These are phyloP conservation scores for Leccinum subrobustum DNA, from an alignment of 1,284 basidiomycete genomes.

Conservation along the genomic window DNA sequence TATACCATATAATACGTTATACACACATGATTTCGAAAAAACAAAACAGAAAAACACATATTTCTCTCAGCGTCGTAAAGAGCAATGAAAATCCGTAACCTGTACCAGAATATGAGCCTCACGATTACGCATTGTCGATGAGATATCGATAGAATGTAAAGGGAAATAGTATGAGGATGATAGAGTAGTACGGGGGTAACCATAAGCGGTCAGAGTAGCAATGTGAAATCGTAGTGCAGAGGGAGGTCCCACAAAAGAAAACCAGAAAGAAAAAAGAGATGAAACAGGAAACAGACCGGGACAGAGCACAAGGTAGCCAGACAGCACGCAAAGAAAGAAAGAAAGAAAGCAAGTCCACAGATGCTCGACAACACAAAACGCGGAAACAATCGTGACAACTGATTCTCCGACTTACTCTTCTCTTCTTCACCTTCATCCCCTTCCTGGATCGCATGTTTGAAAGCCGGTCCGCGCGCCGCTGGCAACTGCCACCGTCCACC, in stretches of 20 bases:
- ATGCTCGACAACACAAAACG: slow-evolving; percentile 12
- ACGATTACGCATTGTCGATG: neutral
- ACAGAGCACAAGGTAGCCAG: slow-evolving; percentile 4
- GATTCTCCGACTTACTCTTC: slow-evolving; percentile 26
- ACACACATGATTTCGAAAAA: slow-evolving; percentile 13
- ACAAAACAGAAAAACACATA: neutral
- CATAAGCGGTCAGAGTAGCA: slow-evolving; percentile 14
- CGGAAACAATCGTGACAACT: neutral
- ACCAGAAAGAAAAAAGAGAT: neutral
- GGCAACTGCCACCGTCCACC: slow-evolving; percentile 66
- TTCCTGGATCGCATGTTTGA: slow-evolving; percentile 67
- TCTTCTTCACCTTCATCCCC: slow-evolving; percentile 77
- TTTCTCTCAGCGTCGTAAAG: neutral
- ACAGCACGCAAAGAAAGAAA: slow-evolving; percentile 2
- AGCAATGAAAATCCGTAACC: slow-evolving; percentile 22
- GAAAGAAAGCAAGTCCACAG: neutral
- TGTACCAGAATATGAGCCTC: slow-evolving; percentile 17
- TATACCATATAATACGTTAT: slow-evolving; percentile 21
- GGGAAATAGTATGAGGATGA: slow-evolving; percentile 1
- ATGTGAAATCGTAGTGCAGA: slow-evolving; percentile 13
- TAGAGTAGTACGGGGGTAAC: slow-evolving; percentile 8
- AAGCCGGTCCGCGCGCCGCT: slow-evolving; percentile 58
- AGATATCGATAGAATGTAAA: slow-evolving; percentile 4
- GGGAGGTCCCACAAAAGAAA: slow-evolving; percentile 1
- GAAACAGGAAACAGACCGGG: slow-evolving; percentile 1